Base-by-base conservation (phyloP, 495 filamentous ascomycete genomes). In the Venustampulla echinocandica region DNA sequence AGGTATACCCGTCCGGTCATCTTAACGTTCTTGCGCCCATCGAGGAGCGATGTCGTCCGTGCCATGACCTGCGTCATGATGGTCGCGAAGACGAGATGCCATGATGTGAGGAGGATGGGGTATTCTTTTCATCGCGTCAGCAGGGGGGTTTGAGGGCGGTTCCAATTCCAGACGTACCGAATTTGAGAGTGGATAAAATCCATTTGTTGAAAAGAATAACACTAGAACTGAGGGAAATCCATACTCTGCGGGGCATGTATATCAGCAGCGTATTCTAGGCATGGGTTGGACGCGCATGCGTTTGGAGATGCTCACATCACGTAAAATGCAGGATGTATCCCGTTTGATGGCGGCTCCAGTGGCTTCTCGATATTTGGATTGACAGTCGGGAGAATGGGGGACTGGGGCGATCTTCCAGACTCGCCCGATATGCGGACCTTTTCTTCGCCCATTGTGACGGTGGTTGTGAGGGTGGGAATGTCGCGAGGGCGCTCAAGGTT, bases 151-250 rank as follows among this genome's bases (percentile, higher is more conserved):
- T 33, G 47, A 42, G 33, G 30, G 19, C 11, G 10, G 11, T 17
- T n/a, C 35, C 4, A 11, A 13, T 19, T n/a, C 24, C 32, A 14
- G 44, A 30, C 56, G 38, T 50, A 59, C 56, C 70, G 73, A 96
- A 98, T 42, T 82, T 70, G 54, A 79, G 75, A 21, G 78, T 85
- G 58, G 85, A 80, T 44, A 97, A 76, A 54, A 98, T 89, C 78
- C 85, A 90, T 78, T 98, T 98, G 82, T 98, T 97, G 82, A 95
- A 98, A 34, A 97, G 69, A 57, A 98, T 98, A 52, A 95, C 87
- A 52, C 79, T 84, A 24, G 90, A 95, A 62, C 88, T 95, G 57
- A 95, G 68, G 45, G 78, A 64, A 54, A 98, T 97, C 92, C 92
- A 98, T 60, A 77, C 66, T 53, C 90, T 97, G 40, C n/a, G n/a